Percentiles rank a stretch among this genome's conserved stretches.
Conservation (phyloP, 2,329 filamentous ascomycete species). For the Rhynchosporium secalis region DNA sequence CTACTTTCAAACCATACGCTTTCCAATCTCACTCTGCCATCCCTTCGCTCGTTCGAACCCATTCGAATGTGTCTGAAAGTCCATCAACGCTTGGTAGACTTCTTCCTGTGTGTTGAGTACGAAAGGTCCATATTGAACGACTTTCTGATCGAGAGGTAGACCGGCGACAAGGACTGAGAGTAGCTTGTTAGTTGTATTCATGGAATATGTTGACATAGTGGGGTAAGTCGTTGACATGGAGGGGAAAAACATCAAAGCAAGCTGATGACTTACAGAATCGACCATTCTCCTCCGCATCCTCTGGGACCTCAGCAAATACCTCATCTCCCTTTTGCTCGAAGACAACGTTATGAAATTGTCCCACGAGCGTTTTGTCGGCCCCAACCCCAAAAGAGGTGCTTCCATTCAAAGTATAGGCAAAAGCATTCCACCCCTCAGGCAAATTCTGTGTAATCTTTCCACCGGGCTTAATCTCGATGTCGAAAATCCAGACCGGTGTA, state of each 20-base stretch:
- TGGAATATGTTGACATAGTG: too few relatives aligned
- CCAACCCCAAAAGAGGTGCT: constrained; percentile 61
- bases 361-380: constrained; percentile 53
- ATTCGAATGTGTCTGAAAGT: constrained; percentile 72
- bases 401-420: constrained; percentile 82
- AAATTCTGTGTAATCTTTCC: constrained; percentile 73
- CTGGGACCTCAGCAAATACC: constrained; percentile 69
- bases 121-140: constrained; percentile 84
- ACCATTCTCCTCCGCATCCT: constrained; percentile 56
- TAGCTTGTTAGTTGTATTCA: constrained; percentile 7
- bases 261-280: constrained; percentile 43
- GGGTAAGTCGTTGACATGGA: not conserved
- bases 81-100: constrained; percentile 73
- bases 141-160: constrained; percentile 74
- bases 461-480: constrained; percentile 77
- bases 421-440: constrained; percentile 83
- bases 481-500: constrained; percentile 95
- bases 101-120: constrained; percentile 72
- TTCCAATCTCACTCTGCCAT: constrained; percentile 87
- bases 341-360: constrained; percentile 83
- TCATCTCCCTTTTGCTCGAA: constrained; percentile 79
- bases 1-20: constrained; percentile 43
- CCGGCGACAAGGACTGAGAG: constrained; percentile 68
- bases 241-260: not conserved
- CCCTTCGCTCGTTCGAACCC: constrained; percentile 77